A percentile compares a stretch with the other conserved stretches of the same genome.
These are phyloP conservation scores for Ilex asprella DNA, from an alignment of 257 asterid species.

Conservation along the genomic window DNA sequence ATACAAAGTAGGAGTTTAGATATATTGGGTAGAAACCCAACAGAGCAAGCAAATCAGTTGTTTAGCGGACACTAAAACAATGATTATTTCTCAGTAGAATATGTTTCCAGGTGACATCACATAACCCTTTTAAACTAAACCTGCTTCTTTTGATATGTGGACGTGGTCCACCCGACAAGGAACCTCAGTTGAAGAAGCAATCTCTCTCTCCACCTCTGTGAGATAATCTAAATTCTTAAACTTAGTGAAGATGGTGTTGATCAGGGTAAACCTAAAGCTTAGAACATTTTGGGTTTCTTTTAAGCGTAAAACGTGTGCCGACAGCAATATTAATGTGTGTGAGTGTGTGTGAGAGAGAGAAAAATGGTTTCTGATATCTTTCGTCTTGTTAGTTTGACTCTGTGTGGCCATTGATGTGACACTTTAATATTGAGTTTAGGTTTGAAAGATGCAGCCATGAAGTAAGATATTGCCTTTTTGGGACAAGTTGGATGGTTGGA, in stretches of 20 bases:
- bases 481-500: neutral
- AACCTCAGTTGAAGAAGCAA: conserved; percentile 43
- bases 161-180: conserved; percentile 43
- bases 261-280: conserved; percentile 14
- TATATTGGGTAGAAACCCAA: conserved; percentile 51
- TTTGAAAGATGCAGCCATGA: conserved; percentile 19
- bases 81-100: conserved; percentile 8
- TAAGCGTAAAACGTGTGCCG: conserved; percentile 17
- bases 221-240: conserved; percentile 10
- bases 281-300: conserved; percentile 4
- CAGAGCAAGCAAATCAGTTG: conserved; percentile 52
- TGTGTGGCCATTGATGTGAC: conserved; percentile 21
- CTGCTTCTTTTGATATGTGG: conserved; percentile 13
- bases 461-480: conserved; percentile 11
- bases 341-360: too few relatives aligned
- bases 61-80: conserved; percentile 36
- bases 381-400: conserved; percentile 16
- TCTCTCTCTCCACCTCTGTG: conserved; percentile 4
- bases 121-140: conserved; percentile 23
- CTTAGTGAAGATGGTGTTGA: conserved; percentile 24
- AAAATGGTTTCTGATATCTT: neutral
- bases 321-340: conserved; percentile 7
- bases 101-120: conserved; percentile 27
- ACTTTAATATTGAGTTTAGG: conserved; percentile 22
- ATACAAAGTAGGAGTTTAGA: conserved; percentile 25